These are phyloP conservation scores for Coemansia interrupta DNA, from an alignment of 192 early-diverging fungal genomes.

Conservation along the genomic window DNA sequence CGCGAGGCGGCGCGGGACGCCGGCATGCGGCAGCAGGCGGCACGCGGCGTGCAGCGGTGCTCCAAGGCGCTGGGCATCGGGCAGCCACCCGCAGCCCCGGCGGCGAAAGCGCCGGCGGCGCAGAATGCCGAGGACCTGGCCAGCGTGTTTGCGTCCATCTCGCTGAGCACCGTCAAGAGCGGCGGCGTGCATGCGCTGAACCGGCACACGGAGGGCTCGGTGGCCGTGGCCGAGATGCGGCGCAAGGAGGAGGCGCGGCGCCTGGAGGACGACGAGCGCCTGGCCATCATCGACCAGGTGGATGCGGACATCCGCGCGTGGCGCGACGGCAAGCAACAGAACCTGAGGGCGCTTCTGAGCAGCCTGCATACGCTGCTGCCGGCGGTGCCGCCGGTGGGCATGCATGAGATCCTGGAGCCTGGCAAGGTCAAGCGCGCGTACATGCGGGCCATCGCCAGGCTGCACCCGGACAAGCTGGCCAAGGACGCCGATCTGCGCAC, in stretches of 20 bases:
- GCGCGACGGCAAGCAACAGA: conserved; percentile 85
- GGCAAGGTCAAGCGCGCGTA: conserved; percentile 87
- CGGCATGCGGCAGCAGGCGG: conserved; percentile 35
- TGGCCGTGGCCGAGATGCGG: conserved; percentile 69
- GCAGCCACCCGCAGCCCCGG: conserved; percentile 11
- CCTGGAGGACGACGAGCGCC: conserved; percentile 70
- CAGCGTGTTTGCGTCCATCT: conserved; percentile 46
- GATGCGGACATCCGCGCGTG: conserved; percentile 72
- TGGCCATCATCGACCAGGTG: conserved; percentile 73
- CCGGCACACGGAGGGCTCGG: conserved; percentile 31
- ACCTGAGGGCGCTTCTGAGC: conserved; percentile 82
- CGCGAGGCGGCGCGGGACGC: conserved; percentile 30
- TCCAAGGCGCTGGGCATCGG: conserved; percentile 50
- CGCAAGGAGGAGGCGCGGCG: conserved; percentile 66
- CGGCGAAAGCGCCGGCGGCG: conserved; percentile 1
- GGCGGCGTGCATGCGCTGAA: conserved; percentile 20
- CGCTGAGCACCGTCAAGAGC: conserved; percentile 27
- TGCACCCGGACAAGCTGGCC: conserved; percentile 92
- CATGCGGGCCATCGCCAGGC: conserved; percentile 85
- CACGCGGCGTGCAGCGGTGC: conserved; percentile 58
- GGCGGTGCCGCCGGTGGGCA: conserved; percentile 74
- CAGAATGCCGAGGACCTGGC: conserved; percentile 27
- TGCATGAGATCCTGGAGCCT: conserved; percentile 83
- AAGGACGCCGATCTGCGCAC: conserved; percentile 73
- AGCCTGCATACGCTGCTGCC: conserved; percentile 76